These are phyloP conservation scores for Forsythia suspensa DNA, from an alignment of 257 asterid species.

Conservation along the genomic window DNA sequence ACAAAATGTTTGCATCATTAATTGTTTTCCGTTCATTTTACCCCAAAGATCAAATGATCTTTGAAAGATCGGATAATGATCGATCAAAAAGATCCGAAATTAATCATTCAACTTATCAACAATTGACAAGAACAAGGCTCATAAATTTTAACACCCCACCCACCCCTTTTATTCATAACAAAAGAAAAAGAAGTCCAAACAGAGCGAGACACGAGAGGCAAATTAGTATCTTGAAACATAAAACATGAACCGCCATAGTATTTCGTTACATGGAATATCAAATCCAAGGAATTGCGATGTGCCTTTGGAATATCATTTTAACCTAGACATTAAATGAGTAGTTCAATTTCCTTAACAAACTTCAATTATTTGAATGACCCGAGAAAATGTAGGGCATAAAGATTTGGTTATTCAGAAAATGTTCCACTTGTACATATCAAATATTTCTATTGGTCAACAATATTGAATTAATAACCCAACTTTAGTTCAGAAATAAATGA, in stretches of 20 bases:
- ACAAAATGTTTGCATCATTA: not conserved
- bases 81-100: not conserved
- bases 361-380: no score
- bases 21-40: not conserved
- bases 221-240: conserved; percentile 12
- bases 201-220: not conserved
- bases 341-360: no score
- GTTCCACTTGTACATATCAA: no score
- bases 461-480: no score
- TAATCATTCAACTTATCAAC: conserved; percentile 1
- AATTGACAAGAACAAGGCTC: not conserved
- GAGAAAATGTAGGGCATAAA: no score
- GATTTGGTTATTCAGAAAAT: no score
- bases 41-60: not conserved
- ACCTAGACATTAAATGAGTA: no score
- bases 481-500: no score
- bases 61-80: not conserved
- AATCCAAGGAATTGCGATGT: conserved; percentile 14
- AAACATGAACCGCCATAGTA: conserved; percentile 4
- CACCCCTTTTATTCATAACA: not conserved
- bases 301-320: no score
- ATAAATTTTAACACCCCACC: not conserved
- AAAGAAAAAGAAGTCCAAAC: not conserved
- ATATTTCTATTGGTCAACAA: no score
- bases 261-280: conserved; percentile 4